Base-by-base conservation (phyloP, 1,284 basidiomycete species). In the Moesziomyces aphidis region DNA sequence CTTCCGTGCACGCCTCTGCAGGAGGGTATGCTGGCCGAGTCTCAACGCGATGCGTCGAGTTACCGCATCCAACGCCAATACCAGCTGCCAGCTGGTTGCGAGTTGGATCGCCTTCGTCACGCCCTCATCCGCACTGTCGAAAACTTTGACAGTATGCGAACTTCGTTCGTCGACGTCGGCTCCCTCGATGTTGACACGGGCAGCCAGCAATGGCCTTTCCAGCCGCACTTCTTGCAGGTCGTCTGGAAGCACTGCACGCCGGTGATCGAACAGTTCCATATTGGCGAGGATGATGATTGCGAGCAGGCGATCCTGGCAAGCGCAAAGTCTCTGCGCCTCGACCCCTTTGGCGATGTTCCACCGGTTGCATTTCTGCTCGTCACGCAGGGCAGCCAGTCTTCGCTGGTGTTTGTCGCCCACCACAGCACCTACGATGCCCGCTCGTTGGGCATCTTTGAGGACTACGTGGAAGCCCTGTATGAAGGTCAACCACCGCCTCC, bases 11-110 rank as follows among this genome's bases (percentile, higher is more conserved):
- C 79, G 6, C 65, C 78, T 6, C 45, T 81, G 19, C 82, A 83
- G 51, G 73, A 79, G 55, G 78, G 79, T 17, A 81, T 83, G 79
- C 75, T 83, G n/a, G 71, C 76, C 28, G 82, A 83, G 61, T 79
- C 72, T 15, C 59, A 74, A 39, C 61, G 77, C 19, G 76, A 79
- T 47, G 24, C 58, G 42, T 54, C 61, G 26, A 60, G 61, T 51
- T 82, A 81, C 59, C 78, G 80, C 58, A 66, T 80, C 22, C 71
- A 76, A 43, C 60, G 78, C 15, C 75, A 69, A 28, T 85, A 84
- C 65, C 75, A 73, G 63, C 56, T 83, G 19, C 67, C 75, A 42
- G 55, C 70, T 10, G 59, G 59, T 17, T 74, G 67, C 48, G 65
- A 65, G 39, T 34, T 73, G n/a, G 22, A 28, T 24, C 46, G 51